Conservation (phyloP, 2,329 filamentous ascomycete species). For the Fusarium austroafricanum region DNA sequence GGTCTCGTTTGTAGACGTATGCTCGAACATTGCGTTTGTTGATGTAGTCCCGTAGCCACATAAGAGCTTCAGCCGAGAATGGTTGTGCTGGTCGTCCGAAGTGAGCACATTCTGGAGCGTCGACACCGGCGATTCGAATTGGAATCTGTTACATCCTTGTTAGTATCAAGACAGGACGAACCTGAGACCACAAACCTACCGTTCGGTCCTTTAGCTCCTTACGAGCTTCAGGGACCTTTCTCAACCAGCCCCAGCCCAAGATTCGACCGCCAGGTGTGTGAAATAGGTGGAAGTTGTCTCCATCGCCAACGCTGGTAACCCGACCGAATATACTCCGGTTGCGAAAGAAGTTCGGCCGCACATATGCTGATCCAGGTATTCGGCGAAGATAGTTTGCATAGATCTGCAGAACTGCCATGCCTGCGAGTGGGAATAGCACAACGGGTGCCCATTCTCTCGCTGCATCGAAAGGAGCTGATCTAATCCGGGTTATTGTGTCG, state of each 20-base stretch:
- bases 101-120: slow-evolving; percentile 92
- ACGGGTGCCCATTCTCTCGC: slow-evolving; percentile 56
- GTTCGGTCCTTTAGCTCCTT: slow-evolving; percentile 80
- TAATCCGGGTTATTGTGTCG: slow-evolving; percentile 49
- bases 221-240: slow-evolving; percentile 76
- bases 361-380: slow-evolving; percentile 80
- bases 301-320: slow-evolving; percentile 95
- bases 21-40: slow-evolving; percentile 79
- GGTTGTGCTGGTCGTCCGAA: slow-evolving; percentile 92
- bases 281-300: slow-evolving; percentile 93
- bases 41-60: slow-evolving; percentile 82
- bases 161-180: slow-evolving; percentile 17
- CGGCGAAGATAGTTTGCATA: slow-evolving; percentile 85
- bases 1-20: slow-evolving; percentile 86
- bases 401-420: slow-evolving; percentile 58
- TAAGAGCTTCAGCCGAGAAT: slow-evolving; percentile 80
- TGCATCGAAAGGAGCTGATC: slow-evolving; percentile 48
- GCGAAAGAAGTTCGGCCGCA: slow-evolving; percentile 80
- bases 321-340: slow-evolving; percentile 81
- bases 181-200: slow-evolving; percentile 60
- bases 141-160: slow-evolving; percentile 70
- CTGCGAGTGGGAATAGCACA: slow-evolving; percentile 53
- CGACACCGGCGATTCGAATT: slow-evolving; percentile 88
- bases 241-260: slow-evolving; percentile 92
- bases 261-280: slow-evolving; percentile 93